Evolutionary conservation across 1,284 basidiomycete genomes (phyloP), one percentile per base, ranked within the genome.

Genomic region (Salmacisia buchloeana): DNA sequence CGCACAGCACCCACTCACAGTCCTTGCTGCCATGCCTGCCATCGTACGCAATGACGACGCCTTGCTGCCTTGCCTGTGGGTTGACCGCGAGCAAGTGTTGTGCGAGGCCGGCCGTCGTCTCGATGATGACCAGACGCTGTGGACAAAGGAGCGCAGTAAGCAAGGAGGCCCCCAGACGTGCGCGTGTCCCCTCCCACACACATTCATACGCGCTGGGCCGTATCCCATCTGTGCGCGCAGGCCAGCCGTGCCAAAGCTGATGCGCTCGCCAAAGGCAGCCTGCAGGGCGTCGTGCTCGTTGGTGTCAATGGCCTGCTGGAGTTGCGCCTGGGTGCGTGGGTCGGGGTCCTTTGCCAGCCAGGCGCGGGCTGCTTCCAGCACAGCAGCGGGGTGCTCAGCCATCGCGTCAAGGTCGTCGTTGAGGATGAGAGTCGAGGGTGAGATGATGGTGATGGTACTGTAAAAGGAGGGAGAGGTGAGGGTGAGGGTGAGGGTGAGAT

Each of bases 1-100:
- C 9, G 23, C 5, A 36, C 13, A 9, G 18, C 9, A 29, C 12
- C 18, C 58, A 38, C 46, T 31, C 25, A 58, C 63, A 73, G 12
- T 68, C 63, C 25, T 66, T 70, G 61, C 67, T 70, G 38, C 72
- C 72, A 52, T 72, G 74, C 2, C 74, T 62, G 10, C 74, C 74
- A 25, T 75, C 74, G 46, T 74, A 75, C 18, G 72, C 74, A 46
- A 75, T 72, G 12, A 72, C 74, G n/a, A 75, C 74, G n/a, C 74
- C 69, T 23, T 58, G 18, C 41, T 63, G 63, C 5, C 64, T 64
- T 27, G 63, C 65, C 10, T 49, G 60, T 25, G 45, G 29, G 60
- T 71, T 64, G 45, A 60, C 62, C 46, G 69, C 64, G 4, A 70
- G 45, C 7, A 75, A 66, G 38, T 71, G 69, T 31, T 66, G 58